Base-by-base conservation (phyloP, 805 yeast species). In the Candida insectalens region DNA sequence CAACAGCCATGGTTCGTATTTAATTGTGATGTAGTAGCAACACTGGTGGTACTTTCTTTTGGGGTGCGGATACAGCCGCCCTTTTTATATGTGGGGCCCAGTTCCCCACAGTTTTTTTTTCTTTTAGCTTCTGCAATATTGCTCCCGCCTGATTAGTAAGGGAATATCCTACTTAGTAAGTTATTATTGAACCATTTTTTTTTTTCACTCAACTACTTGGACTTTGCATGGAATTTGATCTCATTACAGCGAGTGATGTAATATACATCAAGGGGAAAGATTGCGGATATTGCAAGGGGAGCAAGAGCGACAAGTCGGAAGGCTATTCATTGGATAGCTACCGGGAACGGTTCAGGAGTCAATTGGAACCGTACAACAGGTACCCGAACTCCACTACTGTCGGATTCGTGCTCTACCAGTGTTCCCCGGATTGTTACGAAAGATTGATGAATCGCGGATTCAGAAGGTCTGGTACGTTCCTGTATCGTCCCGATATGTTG, bases 221-320 rank as follows among this genome's bases (percentile, higher is more conserved):
- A 21, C 7, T 8, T 12, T 21, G 23, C 23, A 29, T 33, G 4
- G 6, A 7, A 16, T 40, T 44, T 30, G 42, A 38, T 30, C 28
- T 47, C n/a, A 33, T 45, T 6, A 25, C 42, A 19, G 41, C 35
- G n/a, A 44, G 49, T 8, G 30, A 28, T 19, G 47, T 48, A 3
- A 31, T 38, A 3, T 65, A 36, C 68, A 68, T 51, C 9, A 48
- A 68, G 19, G 46, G 53, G 1, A 66, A 65, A 15, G 60, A 67
- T 10, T 83, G 95, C 54, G 95, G 95, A 0, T 83, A 84, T 51
- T 83, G 95, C 47, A 61, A 66, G 21, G 70, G 71, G n/a, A 37
- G 47, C 3, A 64, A 69, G 39, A 36, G 22, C 13, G 38, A 37
- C 14, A 28, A 25, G 26, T 55, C 49, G 14, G 58, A 57, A 23